Base-by-base conservation (phyloP, 2,329 filamentous ascomycete species). In the Fusarium irregulare region DNA sequence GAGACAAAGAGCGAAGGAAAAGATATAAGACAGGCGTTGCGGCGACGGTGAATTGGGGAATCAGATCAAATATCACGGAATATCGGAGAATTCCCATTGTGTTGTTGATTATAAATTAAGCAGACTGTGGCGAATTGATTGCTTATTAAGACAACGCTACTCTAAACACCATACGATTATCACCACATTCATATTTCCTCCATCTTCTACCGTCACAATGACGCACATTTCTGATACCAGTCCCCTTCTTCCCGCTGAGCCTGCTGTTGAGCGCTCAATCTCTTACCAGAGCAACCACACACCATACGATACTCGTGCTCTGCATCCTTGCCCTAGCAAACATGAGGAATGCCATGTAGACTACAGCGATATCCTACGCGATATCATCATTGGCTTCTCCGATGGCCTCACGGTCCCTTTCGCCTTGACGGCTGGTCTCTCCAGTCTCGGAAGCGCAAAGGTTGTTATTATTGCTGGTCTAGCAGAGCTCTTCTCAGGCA, bases 321-420 rank as follows among this genome's bases (percentile, higher is more conserved):
- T 75, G 18, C 73, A 77, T 46, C 66, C 73, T 13, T 73, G 76
- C 51, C 66, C 61, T 30, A 54, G 66, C 53, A 57, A 73, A 28
- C 59, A 72, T 34, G 71, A 75, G 12, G 66, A 70, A 23, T 76
- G 75, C 14, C 75, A 78, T 62, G 71, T 77, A 54, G 78, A 80
- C 73, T 77, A 84, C 71, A 79, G 78, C 64, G 80, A 82, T 59
- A 75, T 88, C 55, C 79, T 90, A 18, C 84, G 86, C 47, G 89
- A 93, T 78, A 85, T 89, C 67, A 93, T 92, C 64, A 90, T 94
- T 71, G 92, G 92, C 56, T 89, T 94, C 72, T 90, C 92, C 1
- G 92, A 94, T 75, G 92, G 92, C 18, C 84, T 94, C 72, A 94
- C 92, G 0, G 92, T 94, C 0, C 92, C 92, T 0, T 94, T 94